Base-by-base conservation (phyloP, 1,139 yeast species). In the Arxiozyma heterogenica region DNA sequence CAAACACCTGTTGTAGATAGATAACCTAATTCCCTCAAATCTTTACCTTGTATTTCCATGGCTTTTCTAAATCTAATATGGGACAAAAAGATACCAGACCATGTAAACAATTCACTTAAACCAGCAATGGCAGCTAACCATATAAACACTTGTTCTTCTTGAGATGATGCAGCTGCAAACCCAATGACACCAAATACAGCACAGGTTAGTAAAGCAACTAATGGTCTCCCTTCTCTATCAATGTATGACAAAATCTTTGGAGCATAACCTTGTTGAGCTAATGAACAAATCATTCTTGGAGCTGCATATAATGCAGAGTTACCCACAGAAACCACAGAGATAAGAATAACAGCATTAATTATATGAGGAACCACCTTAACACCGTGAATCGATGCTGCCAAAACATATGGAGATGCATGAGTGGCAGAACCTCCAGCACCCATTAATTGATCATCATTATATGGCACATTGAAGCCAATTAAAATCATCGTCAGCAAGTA, bases 41-140 rank as follows among this genome's bases (percentile, higher is more conserved):
- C 73, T 70, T 86, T 79, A 55, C 88, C 88, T 71, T 85, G 86
- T 12, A 65, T 77, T 45, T 71, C 69, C 74, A 89, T 76, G 1
- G 95, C 96, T 53, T 76, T 69, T 74, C 96, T 82, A 73, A 88
- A 87, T 69, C 95, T 79, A 57, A 89, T 74, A 62, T 84, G 95
- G 62, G 89, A 82, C 54, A 85, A 66, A 66, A 85, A 82, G 63
- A 89, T 86, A 47, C 95, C 90, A 41, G 93, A 88, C 66, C 90
- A 77, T 53, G 94, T 95, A 58, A 86, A 84, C 62, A 85, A 73
- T 71, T 86, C 94, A 52, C 87, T 81, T 59, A 89, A 80, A 63
- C 95, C 96, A 18, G 95, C 85, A 50, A 90, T 74, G 27, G 96
- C 87, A 67, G 87, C 67, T 88, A 93, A 52, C 90, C 89, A 67